A percentile compares a stretch with the other conserved stretches of the same genome.
phyloP scores from a whole-genome alignment of 2,329 filamentous ascomycete species.

The Apiospora arundinis region DNA sequence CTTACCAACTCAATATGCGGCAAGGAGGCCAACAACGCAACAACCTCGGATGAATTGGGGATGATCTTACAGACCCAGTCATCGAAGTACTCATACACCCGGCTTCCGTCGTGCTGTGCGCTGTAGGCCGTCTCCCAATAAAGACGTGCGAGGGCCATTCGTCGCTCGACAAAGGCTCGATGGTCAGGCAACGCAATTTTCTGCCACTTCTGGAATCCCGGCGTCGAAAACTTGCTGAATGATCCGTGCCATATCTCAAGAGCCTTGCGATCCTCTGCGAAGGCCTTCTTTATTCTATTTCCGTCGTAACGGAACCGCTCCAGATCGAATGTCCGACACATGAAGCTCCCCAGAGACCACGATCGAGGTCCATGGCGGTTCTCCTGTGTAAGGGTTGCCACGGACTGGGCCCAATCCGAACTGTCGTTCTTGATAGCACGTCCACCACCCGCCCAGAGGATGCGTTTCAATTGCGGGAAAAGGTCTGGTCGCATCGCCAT shows the following conservation, averaged over 20 bases:
- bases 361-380: no score
- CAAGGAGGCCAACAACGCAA: background rate
- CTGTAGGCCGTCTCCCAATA: background rate
- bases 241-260: background rate
- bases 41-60: background rate
- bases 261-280: no score
- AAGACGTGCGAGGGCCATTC: background rate
- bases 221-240: background rate
- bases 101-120: background rate
- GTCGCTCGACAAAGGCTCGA: background rate
- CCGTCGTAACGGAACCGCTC: no score
- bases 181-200: background rate
- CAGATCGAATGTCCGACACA: no score
- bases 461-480: background rate
- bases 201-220: background rate
- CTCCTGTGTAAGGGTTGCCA: background rate
- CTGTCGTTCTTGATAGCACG: background rate
- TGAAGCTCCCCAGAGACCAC: no score
- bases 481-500: background rate
- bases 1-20: background rate
- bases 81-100: background rate
- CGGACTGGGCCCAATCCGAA: background rate
- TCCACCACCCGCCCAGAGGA: background rate
- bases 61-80: fast-evolving
- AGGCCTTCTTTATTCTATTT: no score